phyloP scores from a whole-genome alignment of 345 rosid genomes.

The Eucalyptus globulus region DNA sequence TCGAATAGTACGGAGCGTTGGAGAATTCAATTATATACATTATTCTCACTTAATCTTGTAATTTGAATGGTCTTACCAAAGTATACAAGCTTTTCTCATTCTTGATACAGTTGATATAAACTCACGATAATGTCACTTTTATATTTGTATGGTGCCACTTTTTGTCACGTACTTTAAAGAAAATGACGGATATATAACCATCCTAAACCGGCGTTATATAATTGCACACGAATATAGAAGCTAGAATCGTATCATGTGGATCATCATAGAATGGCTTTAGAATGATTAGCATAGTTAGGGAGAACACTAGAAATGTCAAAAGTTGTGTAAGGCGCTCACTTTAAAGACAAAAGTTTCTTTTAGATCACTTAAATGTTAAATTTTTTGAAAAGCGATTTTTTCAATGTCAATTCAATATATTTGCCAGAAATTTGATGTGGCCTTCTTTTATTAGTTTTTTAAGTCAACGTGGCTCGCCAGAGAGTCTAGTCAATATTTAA shows the following conservation, averaged over 20 bases:
- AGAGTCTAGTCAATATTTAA: no score
- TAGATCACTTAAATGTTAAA: no score
- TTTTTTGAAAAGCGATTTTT: no score
- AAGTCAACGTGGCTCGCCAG: no score
- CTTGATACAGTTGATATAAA: neutral
- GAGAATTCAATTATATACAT: neutral
- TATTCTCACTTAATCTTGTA: neutral
- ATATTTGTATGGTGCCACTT: neutral
- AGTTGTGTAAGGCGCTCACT: accelerated
- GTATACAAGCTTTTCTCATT: neutral
- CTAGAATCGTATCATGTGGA: neutral
- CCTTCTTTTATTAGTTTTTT: no score
- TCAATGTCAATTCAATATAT: no score
- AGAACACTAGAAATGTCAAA: no score
- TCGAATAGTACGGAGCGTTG: neutral
- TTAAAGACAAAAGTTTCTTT: no score
- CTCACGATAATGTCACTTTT: neutral
- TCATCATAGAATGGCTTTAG: neutral
- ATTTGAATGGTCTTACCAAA: neutral
- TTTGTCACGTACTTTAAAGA: neutral
- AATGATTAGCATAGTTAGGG: neutral
- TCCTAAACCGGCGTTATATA: neutral
- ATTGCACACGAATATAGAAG: neutral
- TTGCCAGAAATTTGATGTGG: no score
- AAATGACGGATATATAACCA: neutral